These are phyloP conservation scores for Chalara sp. DNA, from an alignment of 2,329 filamentous ascomycete species.

Conservation along the genomic window DNA sequence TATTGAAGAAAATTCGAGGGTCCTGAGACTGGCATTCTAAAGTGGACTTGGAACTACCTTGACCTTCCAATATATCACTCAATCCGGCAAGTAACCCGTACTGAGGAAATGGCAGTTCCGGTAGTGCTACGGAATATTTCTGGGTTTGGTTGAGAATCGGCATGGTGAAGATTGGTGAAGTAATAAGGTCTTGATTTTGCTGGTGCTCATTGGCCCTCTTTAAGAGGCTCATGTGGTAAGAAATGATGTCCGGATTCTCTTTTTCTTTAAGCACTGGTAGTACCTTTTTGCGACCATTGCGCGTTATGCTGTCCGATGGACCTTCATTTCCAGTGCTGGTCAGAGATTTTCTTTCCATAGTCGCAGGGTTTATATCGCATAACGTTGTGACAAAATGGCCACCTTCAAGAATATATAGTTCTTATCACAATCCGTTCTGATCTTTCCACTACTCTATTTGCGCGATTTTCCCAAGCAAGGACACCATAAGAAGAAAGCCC, in stretches of 20 bases:
- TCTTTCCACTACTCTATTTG: no score
- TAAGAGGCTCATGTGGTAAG: neutral
- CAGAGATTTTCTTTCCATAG: no score
- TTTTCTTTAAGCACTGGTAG: neutral
- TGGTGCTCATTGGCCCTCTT: neutral
- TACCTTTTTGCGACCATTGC: no score
- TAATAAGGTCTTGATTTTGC: neutral
- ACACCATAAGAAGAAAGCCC: no score
- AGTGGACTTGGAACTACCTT: neutral
- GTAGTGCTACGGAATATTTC: neutral
- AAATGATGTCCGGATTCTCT: neutral
- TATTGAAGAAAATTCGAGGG: constrained; percentile 39
- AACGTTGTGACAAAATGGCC: no score
- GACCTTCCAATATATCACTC: constrained; percentile 1
- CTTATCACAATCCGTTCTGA: no score
- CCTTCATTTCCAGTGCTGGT: no score
- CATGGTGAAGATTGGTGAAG: constrained; percentile 16
- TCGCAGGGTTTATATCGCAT: no score
- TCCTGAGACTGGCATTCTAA: constrained; percentile 7
- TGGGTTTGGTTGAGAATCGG: constrained; percentile 10
- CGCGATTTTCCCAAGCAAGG: no score
- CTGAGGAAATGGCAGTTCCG: constrained; percentile 12
- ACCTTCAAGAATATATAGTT: no score
- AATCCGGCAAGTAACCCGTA: constrained; percentile 20
- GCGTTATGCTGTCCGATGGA: no score